Conservation (phyloP, 2,329 filamentous ascomycete genomes). For the Neocatenulostroma microsporum region DNA sequence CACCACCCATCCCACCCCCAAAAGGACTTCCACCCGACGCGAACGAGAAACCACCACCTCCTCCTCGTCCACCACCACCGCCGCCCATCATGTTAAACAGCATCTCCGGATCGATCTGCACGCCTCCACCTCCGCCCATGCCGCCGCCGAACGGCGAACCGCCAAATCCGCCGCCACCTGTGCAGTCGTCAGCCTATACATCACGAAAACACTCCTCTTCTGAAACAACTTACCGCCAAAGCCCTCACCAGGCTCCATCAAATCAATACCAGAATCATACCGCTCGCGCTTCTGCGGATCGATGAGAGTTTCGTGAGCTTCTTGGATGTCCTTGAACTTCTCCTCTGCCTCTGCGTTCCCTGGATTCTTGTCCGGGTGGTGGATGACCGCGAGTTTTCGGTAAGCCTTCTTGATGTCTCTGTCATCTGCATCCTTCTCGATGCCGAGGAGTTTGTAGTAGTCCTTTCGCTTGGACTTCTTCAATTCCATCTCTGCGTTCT, state of each 20-base stretch:
- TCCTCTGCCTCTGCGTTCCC: constrained; percentile 76
- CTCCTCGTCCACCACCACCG: constrained; percentile 45
- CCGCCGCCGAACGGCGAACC: constrained; percentile 40
- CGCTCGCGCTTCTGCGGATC: constrained; percentile 87
- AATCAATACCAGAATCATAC: constrained; percentile 88
- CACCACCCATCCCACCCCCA: too few species aligned
- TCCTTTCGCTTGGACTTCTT: constrained; percentile 98
- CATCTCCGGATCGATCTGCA: constrained; percentile 64
- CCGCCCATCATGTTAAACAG: constrained; percentile 79
- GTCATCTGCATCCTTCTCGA: constrained; percentile 78
- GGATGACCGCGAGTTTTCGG: constrained; percentile 83
- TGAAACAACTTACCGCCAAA: too few species aligned
- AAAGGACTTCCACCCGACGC: too few species aligned
- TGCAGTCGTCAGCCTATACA: too few species aligned
- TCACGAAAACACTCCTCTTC: too few species aligned
- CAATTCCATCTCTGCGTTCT: constrained; percentile 83
- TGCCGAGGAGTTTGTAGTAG: constrained; percentile 93
- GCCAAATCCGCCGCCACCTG: constrained; percentile 42
- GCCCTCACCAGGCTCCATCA: constrained; percentile 81
- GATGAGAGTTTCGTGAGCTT: constrained; percentile 92
- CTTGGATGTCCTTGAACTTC: constrained; percentile 94
- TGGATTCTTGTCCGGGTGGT: constrained; percentile 97
- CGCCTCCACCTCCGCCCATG: constrained; percentile 40
- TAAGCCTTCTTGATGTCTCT: constrained; percentile 93
- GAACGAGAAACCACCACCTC: constrained; percentile 44